These are phyloP conservation scores for Krasilnikovozyma curviuscula DNA, from an alignment of 768 basidiomycete species.

Conservation along the genomic window DNA sequence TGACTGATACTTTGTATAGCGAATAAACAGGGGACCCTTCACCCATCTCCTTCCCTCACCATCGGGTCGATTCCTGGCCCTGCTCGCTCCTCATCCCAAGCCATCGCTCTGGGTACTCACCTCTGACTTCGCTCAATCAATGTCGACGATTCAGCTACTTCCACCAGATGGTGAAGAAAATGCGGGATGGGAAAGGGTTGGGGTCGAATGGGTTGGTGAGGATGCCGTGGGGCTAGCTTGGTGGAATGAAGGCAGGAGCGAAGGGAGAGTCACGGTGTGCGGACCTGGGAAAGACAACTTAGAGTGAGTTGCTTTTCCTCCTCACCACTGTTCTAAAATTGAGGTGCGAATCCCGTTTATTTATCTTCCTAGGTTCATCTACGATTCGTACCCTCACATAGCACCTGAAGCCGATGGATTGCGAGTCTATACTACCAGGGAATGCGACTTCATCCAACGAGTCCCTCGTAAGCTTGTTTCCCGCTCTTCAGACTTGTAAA, in stretches of 20 bases:
- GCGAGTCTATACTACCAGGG: constrained; percentile 56
- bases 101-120: constrained; percentile 72
- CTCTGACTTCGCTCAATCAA: constrained; percentile 66
- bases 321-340: neutral
- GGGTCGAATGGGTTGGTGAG: constrained; percentile 89
- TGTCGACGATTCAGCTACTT: constrained; percentile 57
- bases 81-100: constrained; percentile 38
- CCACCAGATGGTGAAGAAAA: constrained; percentile 1
- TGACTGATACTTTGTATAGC: constrained; percentile 27
- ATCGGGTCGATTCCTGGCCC: constrained; percentile 75
- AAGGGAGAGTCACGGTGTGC: constrained; percentile 55
- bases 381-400: neutral
- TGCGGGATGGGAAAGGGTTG: constrained; percentile 28
- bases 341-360: neutral
- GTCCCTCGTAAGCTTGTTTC: constrained; percentile 48
- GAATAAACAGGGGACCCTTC: constrained; percentile 73
- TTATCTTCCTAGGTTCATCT: neutral
- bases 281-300: constrained; percentile 78
- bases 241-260: constrained; percentile 22
- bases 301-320: constrained; percentile 36
- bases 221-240: constrained; percentile 81
- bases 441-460: constrained; percentile 78
- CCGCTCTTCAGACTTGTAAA: neutral
- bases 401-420: constrained; percentile 63
- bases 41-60: constrained; percentile 72